Base-by-base conservation (phyloP, 768 basidiomycete species). In the Inosperma sp. region DNA sequence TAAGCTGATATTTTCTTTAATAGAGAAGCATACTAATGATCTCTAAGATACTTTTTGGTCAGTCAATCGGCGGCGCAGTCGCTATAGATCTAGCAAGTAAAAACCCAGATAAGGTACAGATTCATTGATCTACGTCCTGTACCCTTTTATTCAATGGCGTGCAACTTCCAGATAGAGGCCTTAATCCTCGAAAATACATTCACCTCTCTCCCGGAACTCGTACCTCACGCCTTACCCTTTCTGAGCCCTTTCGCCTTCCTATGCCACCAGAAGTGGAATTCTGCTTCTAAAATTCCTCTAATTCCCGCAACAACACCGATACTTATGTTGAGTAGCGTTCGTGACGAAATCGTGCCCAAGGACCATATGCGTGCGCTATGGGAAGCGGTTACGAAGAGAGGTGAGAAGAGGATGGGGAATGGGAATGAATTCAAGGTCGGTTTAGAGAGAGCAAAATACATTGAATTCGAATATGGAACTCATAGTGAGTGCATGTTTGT, bases 171-270 rank as follows among this genome's bases (percentile, higher is more conserved):
- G 86, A 82, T 95, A 49, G 51, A 72, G 14, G 93, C 85, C 1
- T 74, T 96, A 13, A 79, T 97, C 49, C 75, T 97, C 51, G 94
- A 97, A 72, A 98, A 96, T 65, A 95, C 94, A 0, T 96, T 96
- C 66, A 81, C 86, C 27, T 91, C 87, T 34, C 78, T 97, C 23
- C 86, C 86, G 5, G 78, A 75, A 44, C 79, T 95, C 13, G 81
- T 96, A n/a, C 93, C 91, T 0, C 72, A 81, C 53, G 80, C 86
- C 13, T 71, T 96, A 27, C 93, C 93, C 5, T 63, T 79, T 26
- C 76, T 93, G 25, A 73, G 79, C 0, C 86, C 84, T 3, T 74
- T 93, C 61, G 72, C 89, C 16, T 86, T 86, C 67, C 78, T 93
- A 10, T 86, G 90, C 57, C 84, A 92, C 60, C 83, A 95, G 65